Evolutionary conservation across 2,329 filamentous ascomycete species (phyloP).

Genomic region (Hypoxylon sp.): DNA sequence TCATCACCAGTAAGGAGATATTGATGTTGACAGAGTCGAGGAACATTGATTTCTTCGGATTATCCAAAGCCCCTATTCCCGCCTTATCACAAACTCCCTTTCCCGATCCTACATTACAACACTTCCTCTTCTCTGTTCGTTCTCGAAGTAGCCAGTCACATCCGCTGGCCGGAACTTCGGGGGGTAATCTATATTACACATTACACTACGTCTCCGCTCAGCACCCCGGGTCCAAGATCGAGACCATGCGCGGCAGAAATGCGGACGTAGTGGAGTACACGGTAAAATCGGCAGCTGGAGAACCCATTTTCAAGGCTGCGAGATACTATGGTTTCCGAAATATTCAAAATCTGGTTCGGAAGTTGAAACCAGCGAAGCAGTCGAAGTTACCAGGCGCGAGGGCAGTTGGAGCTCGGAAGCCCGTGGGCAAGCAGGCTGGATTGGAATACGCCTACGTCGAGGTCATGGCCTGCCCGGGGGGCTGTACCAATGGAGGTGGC

Average conservation of each 20-base stretch:
- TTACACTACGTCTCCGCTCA: conserved; percentile 80
- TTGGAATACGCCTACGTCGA: conserved; percentile 93
- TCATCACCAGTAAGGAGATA: conserved; percentile 96
- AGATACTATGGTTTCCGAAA: conserved; percentile 98
- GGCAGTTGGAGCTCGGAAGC: conserved; percentile 69
- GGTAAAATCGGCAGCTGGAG: conserved; percentile 70
- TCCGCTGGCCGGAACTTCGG: conserved; percentile 81
- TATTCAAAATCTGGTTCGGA: conserved; percentile 97
- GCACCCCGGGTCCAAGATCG: conserved; percentile 79
- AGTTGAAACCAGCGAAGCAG: conserved; percentile 82
- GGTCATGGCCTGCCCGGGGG: conserved; percentile 99
- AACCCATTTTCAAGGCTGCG: conserved; percentile 81
- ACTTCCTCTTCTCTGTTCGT: conserved; percentile 79
- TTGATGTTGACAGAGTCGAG: conserved; percentile 89
- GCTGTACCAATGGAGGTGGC: conserved; percentile 96
- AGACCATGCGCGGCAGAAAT: conserved; percentile 83
- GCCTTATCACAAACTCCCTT: conserved; percentile 69
- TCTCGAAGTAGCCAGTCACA: conserved; percentile 59
- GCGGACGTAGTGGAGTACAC: conserved; percentile 90
- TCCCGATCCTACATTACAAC: conserved; percentile 78
- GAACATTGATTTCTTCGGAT: conserved; percentile 79
- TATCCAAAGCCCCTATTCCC: conserved; percentile 73
- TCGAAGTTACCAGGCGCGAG: conserved; percentile 86
- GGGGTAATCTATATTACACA: conserved; percentile 89
- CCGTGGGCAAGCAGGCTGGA: conserved; percentile 63